These are phyloP conservation scores for Podaxis sp. DNA, from an alignment of 768 basidiomycete species.

Conservation along the genomic window DNA sequence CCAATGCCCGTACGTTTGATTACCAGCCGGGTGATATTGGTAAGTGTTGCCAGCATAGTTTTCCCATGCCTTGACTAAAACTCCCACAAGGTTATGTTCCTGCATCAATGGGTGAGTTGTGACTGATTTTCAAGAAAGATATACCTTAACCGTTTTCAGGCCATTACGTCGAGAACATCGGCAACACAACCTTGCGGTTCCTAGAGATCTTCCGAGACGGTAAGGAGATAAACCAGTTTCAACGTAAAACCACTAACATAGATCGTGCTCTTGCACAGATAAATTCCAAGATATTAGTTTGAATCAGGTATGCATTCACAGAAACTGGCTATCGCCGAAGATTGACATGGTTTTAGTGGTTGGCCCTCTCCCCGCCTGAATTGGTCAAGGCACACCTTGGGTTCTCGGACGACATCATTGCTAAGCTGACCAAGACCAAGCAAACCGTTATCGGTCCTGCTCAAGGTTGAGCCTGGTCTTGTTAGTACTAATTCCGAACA, in stretches of 20 bases:
- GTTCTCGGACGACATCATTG: slow-evolving; percentile 34
- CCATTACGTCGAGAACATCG: slow-evolving; percentile 56
- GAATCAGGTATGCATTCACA: slow-evolving; percentile 13
- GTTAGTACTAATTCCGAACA: neutral
- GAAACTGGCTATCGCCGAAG: neutral
- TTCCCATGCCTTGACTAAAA: slow-evolving; percentile 7
- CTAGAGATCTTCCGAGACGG: slow-evolving; percentile 45
- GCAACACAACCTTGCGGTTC: slow-evolving; percentile 47
- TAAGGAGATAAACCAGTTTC: neutral
- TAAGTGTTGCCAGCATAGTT: slow-evolving; percentile 21
- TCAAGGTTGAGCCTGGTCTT: neutral
- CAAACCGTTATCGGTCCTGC: slow-evolving; percentile 32
- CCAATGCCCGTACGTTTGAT: slow-evolving; percentile 59
- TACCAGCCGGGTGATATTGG: slow-evolving; percentile 65
- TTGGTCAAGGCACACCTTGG: slow-evolving; percentile 43
- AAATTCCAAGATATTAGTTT: slow-evolving; percentile 21
- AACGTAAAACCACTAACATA: neutral
- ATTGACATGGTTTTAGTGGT: slow-evolving; percentile 30
- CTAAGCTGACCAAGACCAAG: slow-evolving; percentile 38
- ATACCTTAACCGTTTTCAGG: slow-evolving; percentile 25
- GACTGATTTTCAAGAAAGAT: neutral
- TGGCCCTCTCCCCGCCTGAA: slow-evolving; percentile 41
- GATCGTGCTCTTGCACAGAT: slow-evolving; percentile 6
- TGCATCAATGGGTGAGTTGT: slow-evolving; percentile 47
- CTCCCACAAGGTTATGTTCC: slow-evolving; percentile 49